Evolutionary conservation across 1,139 yeast genomes (phyloP), one percentile per base, ranked within the genome.

Genomic region (Lizanozyma gosingica): DNA sequence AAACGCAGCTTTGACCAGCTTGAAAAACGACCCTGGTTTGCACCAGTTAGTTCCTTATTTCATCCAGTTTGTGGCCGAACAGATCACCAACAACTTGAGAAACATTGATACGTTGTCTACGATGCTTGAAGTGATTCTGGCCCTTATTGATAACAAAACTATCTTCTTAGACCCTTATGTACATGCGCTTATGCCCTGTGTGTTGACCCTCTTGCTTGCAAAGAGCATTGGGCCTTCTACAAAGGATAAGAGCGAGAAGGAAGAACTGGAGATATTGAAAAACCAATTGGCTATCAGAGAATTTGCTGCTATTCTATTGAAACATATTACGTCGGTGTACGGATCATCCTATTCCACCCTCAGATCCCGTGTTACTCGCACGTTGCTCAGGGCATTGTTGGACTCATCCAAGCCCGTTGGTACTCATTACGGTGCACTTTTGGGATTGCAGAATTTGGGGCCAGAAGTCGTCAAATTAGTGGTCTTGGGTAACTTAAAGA

Each of bases 21-120:
- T 92, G 45, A 78, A 86, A 45, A 81, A 84, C 37, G 99, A 94
- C 55, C 96, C 97, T 1, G 99, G 99, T 32, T 67, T 94, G 44
- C 98, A 94, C 64, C 99, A 94, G 60, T 66, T 94, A 41, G 94
- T 94, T 4, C 99, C 99, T 2, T 94, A 94, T 57, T 86, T 94
- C 52, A 88, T 92, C 41, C 97, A 92, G 56, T 90, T 92, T 58
- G 88, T 88, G 18, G 95, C 97, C 11, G 98, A 94, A 57, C 95
- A 94, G 54, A 82, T 92, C 43, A 87, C 97, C 1, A 85, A 87
- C 56, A 92, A 87, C 54, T 71, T 92, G 49, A 77, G 86, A 51
- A 83, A 83, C 54, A 68, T 85, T 38, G 79, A 77, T 15, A 65
- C 86, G 33, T 67, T 92, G 41, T 74, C 85, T n/a, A 85, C 95